Percentiles rank a stretch among this genome's conserved stretches.
Evolutionary conservation across 208 protist species (phyloP).

Genomic region (Trypanosoma melophagium): DNA sequence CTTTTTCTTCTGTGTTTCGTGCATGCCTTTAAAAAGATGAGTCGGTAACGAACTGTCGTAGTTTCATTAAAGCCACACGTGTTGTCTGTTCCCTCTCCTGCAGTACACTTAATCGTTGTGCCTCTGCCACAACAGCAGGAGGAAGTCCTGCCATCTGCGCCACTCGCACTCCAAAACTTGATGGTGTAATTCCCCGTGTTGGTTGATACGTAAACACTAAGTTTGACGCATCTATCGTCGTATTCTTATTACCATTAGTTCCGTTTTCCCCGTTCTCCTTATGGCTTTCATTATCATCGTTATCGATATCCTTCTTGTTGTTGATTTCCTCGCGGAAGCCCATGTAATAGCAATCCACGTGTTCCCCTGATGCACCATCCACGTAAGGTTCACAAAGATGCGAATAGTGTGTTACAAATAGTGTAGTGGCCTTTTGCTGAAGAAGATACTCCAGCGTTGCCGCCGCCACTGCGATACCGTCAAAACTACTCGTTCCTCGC

Average conservation of each 20-base stretch:
- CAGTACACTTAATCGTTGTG: conserved; percentile 47
- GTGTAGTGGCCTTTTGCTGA: conserved; percentile 50
- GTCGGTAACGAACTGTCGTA: conserved; percentile 23
- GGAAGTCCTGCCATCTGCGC: conserved; percentile 85
- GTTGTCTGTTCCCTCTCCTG: conserved; percentile 46
- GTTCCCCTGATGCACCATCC: not conserved
- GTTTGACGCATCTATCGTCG: conserved; percentile 8
- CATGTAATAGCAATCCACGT: conserved; percentile 85
- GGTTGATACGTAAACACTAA: conserved; percentile 88
- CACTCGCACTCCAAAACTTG: conserved; percentile 91
- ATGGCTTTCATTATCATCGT: too few relatives aligned
- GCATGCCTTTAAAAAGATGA: not conserved
- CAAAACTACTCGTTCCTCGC: conserved; percentile 93
- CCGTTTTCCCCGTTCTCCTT: conserved; percentile 2
- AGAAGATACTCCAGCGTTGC: conserved; percentile 92
- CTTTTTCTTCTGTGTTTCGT: not conserved
- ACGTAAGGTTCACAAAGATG: conserved; percentile 81
- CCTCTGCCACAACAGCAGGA: conserved; percentile 51
- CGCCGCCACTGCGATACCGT: conserved; percentile 93
- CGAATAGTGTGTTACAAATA: conserved; percentile 97
- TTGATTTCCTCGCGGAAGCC: conserved; percentile 82
- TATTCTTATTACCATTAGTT: conserved; percentile 66
- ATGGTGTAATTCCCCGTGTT: conserved; percentile 73
- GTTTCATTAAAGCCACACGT: conserved; percentile 28
- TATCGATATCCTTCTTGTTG: conserved; percentile 57